phyloP scores from a whole-genome alignment of 2,329 filamentous ascomycete genomes.

The Cercospora beticola region DNA sequence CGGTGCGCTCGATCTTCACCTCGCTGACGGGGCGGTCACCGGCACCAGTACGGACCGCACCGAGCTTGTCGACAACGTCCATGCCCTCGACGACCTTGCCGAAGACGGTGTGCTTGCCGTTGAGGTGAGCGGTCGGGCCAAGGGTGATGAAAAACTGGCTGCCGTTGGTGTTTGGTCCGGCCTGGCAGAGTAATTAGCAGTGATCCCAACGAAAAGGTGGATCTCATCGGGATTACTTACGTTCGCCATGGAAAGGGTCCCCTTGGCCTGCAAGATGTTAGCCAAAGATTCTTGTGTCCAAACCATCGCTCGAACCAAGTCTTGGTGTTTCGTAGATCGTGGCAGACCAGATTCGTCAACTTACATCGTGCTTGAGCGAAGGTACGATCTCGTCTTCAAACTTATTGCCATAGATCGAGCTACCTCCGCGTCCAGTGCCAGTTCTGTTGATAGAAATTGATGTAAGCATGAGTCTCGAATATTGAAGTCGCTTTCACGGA shows the following conservation, averaged over 20 bases:
- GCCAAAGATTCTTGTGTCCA: too few relatives aligned
- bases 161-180: conserved; percentile 87
- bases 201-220: background rate
- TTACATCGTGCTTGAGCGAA: conserved; percentile 67
- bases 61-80: conserved; percentile 88
- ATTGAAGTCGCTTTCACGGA: background rate
- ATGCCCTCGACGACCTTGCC: conserved; percentile 85
- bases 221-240: background rate
- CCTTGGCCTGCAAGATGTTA: conserved; percentile 47
- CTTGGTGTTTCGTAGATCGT: too few relatives aligned
- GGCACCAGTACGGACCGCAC: conserved; percentile 73
- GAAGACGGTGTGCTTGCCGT: conserved; percentile 93
- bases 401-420: conserved; percentile 76
- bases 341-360: background rate
- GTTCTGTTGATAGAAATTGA: conserved; percentile 12
- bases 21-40: conserved; percentile 79
- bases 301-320: too few relatives aligned
- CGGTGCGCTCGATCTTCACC: conserved; percentile 63
- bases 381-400: conserved; percentile 92
- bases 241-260: conserved; percentile 91
- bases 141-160: conserved; percentile 94
- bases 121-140: conserved; percentile 76
- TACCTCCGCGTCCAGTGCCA: conserved; percentile 60
- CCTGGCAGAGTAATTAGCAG: conserved; percentile 33
- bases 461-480: background rate